phyloP scores from a whole-genome alignment of 192 early-diverging fungal genomes.

The Gigaspora rosea region DNA sequence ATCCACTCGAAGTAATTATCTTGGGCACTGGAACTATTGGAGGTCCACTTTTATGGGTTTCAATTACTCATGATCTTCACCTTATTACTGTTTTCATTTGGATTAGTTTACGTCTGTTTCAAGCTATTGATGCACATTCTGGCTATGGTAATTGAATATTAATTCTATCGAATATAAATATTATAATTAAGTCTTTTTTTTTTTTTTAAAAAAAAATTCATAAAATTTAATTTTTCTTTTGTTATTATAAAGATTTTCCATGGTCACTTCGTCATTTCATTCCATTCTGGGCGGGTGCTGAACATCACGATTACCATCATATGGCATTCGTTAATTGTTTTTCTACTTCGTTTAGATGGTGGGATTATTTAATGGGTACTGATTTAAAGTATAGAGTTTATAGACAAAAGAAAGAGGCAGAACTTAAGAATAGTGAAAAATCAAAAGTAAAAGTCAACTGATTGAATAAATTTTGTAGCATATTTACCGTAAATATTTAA shows the following conservation, averaged over 20 bases:
- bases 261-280: constrained; percentile 86
- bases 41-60: constrained; percentile 74
- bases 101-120: constrained; percentile 79
- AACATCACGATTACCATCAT: constrained; percentile 96
- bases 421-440: constrained; percentile 18
- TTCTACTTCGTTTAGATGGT: constrained; percentile 84
- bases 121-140: constrained; percentile 87
- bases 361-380: constrained; percentile 88
- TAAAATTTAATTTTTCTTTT: no score
- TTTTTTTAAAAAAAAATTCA: background rate
- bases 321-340: constrained; percentile 78
- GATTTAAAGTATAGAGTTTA: constrained; percentile 74
- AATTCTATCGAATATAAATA: constrained; percentile 78
- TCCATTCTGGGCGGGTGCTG: constrained; percentile 89
- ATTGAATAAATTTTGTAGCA: background rate
- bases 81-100: constrained; percentile 83
- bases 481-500: no score
- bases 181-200: background rate
- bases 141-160: constrained; percentile 75
- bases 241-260: constrained; percentile 73
- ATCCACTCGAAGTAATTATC: constrained; percentile 82
- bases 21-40: constrained; percentile 85
- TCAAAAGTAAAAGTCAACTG: background rate
- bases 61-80: constrained; percentile 69
- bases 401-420: constrained; percentile 47